Percentiles rank a stretch among this genome's conserved stretches.
Conservation (phyloP, 306 rosid species). For the Delonix regia region DNA sequence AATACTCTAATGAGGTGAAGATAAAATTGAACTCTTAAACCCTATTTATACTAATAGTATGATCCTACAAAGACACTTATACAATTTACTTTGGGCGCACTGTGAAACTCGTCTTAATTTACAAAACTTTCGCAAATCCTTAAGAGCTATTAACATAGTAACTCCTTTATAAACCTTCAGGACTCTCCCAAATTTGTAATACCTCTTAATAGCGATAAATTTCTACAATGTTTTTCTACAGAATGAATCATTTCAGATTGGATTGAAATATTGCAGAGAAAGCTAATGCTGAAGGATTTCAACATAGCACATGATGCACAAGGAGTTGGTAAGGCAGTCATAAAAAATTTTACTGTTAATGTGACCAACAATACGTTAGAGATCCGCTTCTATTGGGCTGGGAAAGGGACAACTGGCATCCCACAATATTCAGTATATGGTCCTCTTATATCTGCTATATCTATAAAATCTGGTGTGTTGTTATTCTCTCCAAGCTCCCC, state of each 20-base stretch:
- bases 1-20: too few relatives aligned
- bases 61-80: too few relatives aligned
- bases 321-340: constrained; percentile 32
- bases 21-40: too few relatives aligned
- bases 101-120: too few relatives aligned
- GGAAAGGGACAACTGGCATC: constrained; percentile 2
- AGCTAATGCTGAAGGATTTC: constrained; percentile 50
- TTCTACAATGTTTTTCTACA: too few relatives aligned
- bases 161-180: neutral
- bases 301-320: constrained; percentile 56
- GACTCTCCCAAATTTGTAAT: too few relatives aligned
- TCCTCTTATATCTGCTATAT: constrained; percentile 50
- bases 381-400: too few relatives aligned
- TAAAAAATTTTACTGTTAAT: too few relatives aligned
- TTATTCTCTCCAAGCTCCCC: neutral
- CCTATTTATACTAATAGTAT: too few relatives aligned
- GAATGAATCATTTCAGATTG: constrained; percentile 14
- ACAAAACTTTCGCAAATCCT: neutral
- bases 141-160: neutral
- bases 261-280: constrained; percentile 50
- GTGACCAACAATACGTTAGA: too few relatives aligned
- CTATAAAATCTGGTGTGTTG: neutral
- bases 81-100: too few relatives aligned
- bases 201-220: too few relatives aligned
- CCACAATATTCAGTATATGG: constrained; percentile 64